Conservation (phyloP, 1,284 basidiomycete genomes). For the Prillingera fragicola region DNA sequence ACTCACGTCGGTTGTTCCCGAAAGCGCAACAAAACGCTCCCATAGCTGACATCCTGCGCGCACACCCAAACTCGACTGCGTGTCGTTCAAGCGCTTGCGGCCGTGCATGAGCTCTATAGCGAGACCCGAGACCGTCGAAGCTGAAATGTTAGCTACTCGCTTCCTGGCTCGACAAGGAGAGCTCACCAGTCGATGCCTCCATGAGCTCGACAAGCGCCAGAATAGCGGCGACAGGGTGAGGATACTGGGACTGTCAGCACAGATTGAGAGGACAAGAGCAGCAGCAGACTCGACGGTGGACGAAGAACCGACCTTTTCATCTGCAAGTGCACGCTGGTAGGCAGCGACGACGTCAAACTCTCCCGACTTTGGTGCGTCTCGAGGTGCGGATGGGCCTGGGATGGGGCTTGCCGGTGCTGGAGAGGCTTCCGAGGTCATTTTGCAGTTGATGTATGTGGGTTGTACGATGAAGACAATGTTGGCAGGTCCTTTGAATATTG, state of each 20-base stretch:
- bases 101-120: conserved; percentile 39
- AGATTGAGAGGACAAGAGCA: background rate
- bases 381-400: no score
- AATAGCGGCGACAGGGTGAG: conserved; percentile 50
- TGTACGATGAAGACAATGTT: no score
- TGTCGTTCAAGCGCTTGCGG: conserved; percentile 36
- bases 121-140: conserved; percentile 44
- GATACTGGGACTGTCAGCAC: conserved; percentile 21
- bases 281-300: background rate
- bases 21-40: conserved; percentile 44
- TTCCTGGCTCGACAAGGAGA: background rate
- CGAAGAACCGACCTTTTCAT: conserved; percentile 38
- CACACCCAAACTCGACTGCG: conserved; percentile 43
- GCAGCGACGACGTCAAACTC: conserved; percentile 44
- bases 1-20: conserved; percentile 35
- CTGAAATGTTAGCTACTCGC: conserved; percentile 17
- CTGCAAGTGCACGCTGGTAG: conserved; percentile 38
- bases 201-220: conserved; percentile 46
- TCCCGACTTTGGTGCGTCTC: no score
- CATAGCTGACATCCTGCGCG: conserved; percentile 47
- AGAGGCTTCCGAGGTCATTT: no score
- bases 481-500: no score
- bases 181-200: conserved; percentile 44
- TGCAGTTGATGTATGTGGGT: no score
- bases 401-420: no score